phyloP scores from a whole-genome alignment of 164 flowering plant genomes.

The Paratinospora sagittata region DNA sequence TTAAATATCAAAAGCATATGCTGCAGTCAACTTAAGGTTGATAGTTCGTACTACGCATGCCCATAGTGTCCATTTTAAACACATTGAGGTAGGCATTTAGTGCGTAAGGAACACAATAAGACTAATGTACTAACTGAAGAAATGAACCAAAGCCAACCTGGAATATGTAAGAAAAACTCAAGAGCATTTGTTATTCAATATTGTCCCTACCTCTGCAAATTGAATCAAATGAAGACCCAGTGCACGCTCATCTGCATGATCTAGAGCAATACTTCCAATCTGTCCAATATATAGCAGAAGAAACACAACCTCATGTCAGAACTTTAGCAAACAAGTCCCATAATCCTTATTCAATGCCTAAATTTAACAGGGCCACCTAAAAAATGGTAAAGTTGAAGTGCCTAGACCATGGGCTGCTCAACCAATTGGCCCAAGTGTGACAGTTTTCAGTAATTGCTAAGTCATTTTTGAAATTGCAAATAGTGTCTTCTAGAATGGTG shows the following conservation, averaged over 20 bases:
- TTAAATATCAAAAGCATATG: background rate
- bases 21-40: background rate
- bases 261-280: constrained; percentile 56
- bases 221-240: constrained; percentile 84
- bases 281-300: constrained; percentile 21
- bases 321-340: background rate
- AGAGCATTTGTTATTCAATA: background rate
- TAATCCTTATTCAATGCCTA: background rate
- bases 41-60: background rate
- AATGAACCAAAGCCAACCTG: too few relatives aligned
- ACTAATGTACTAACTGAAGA: background rate
- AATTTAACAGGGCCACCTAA: background rate
- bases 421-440: background rate
- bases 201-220: constrained; percentile 68
- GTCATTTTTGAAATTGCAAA: background rate
- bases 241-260: constrained; percentile 65
- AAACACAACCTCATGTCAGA: background rate
- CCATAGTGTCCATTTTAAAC: background rate
- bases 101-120: background rate
- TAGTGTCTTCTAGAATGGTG: background rate
- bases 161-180: background rate
- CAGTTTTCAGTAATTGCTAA: background rate
- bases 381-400: background rate
- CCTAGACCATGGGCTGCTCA: background rate
- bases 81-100: background rate